phyloP scores from a whole-genome alignment of 2,329 filamentous ascomycete genomes.

The Aschersonia sp. region DNA sequence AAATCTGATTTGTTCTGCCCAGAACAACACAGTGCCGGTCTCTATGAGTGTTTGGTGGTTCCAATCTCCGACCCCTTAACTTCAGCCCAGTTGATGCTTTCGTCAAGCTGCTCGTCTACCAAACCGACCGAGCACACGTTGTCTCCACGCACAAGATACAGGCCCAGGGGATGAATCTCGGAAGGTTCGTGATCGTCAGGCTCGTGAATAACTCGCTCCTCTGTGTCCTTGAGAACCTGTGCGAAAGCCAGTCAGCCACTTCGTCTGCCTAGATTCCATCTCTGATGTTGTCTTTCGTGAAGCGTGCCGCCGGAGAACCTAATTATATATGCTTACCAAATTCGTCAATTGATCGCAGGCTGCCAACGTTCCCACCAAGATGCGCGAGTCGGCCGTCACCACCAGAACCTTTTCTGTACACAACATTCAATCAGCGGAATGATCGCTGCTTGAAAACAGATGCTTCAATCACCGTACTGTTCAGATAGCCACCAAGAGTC shows the following conservation, averaged over 20 bases:
- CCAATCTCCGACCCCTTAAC: conserved; percentile 77
- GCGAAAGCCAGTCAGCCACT: background rate
- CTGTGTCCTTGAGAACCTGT: conserved; percentile 64
- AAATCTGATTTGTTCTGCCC: no score
- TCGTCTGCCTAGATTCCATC: no score
- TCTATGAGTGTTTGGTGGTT: conserved; percentile 60
- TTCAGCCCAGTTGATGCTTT: conserved; percentile 82
- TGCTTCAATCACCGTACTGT: conserved; percentile 19
- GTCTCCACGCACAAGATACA: conserved; percentile 88
- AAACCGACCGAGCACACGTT: conserved; percentile 85
- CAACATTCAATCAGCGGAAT: background rate
- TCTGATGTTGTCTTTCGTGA: no score
- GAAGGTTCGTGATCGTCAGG: conserved; percentile 72
- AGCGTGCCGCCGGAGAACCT: no score
- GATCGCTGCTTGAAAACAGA: background rate
- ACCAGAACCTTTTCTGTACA: conserved; percentile 73
- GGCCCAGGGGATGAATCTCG: conserved; percentile 65
- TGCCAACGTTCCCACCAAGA: conserved; percentile 66
- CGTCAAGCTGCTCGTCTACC: conserved; percentile 80
- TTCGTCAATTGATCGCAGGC: conserved; percentile 89
- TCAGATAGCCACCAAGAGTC: conserved; percentile 28
- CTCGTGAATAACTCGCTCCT: conserved; percentile 82
- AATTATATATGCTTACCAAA: conserved; percentile 31
- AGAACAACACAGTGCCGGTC: no score
- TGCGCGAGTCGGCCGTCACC: conserved; percentile 84